Evolutionary conservation across 202 grass and related monocot species (phyloP), one percentile per base, ranked within the genome.

Genomic region (Schoenoplectus triqueter): DNA sequence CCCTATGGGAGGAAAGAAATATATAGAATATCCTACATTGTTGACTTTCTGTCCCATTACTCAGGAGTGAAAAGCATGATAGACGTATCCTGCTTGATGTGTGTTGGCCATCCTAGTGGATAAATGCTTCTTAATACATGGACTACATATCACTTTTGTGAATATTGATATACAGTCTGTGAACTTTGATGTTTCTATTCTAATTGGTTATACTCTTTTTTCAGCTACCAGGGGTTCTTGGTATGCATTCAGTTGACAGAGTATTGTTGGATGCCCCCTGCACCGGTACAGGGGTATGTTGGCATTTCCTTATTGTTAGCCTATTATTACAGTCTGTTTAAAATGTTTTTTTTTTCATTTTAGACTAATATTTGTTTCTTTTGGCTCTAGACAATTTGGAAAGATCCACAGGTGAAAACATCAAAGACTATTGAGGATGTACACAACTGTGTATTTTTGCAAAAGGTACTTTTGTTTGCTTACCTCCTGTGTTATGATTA

Each of bases 181-280:
- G 9, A 31, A 31, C 31, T 31, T 31, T 31, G 31, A 31, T 31
- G 31, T 31, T 31, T 31, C 31, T 31, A 31, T 31, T 31, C 31
- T 31, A 31, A 31, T 31, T 31, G 31, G 31, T 31, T 31, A 31
- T 31, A 31, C 31, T 31, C 31, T 31, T 31, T 88, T 59, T 59
- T 82, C 87, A 99, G 96, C 77, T 99, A 82, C 92, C 96, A 3
- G 92, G 92, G 85, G 88, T 96, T 90, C 90, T 99, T 21, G 96
- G 96, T n/a, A 80, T 89, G 45, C 95, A 99, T 88, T 94, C 93
- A 21, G 89, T 96, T 87, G 96, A 99, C 87, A 94, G 96, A 87
- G 96, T 96, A 69, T 90, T 99, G 82, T 85, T 99, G 88, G 96
- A 99, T 91, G 93, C 96, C 2, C 96, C 96, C 47, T 99, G 96